Conservation (phyloP, 2,329 filamentous ascomycete species). For the Sclerotiophoma versabilis region DNA sequence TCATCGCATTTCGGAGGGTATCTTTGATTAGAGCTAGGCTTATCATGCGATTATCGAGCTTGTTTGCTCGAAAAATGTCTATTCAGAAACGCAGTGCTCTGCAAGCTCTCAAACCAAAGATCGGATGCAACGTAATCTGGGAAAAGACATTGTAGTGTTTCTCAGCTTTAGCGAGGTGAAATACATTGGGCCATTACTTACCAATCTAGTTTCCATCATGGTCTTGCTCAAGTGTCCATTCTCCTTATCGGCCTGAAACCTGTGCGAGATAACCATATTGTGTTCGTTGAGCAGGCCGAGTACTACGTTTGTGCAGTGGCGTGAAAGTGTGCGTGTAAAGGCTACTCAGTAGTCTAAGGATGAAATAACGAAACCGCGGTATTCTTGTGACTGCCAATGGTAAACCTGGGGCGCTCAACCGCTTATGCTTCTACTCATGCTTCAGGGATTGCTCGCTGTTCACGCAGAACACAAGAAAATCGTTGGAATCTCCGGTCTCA, state of each 20-base stretch:
- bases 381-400: neutral
- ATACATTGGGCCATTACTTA: neutral
- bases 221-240: neutral
- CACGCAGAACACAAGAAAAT: neutral
- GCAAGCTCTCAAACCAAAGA: too few relatives aligned
- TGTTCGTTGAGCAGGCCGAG: neutral
- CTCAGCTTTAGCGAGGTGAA: too few relatives aligned
- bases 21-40: too few relatives aligned
- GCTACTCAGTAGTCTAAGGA: neutral
- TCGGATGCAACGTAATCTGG: too few relatives aligned
- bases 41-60: too few relatives aligned
- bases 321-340: neutral
- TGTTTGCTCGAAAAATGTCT: too few relatives aligned
- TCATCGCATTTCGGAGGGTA: too few relatives aligned
- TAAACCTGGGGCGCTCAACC: neutral
- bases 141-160: too few relatives aligned
- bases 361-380: neutral
- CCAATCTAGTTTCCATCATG: neutral
- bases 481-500: neutral
- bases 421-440: neutral
- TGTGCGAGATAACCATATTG: neutral
- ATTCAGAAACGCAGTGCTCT: too few relatives aligned
- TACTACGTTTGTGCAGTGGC: neutral
- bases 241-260: neutral
- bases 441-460: neutral